These are phyloP conservation scores for Artemisia annua DNA, from an alignment of 129 eudicot genomes.

Conservation along the genomic window DNA sequence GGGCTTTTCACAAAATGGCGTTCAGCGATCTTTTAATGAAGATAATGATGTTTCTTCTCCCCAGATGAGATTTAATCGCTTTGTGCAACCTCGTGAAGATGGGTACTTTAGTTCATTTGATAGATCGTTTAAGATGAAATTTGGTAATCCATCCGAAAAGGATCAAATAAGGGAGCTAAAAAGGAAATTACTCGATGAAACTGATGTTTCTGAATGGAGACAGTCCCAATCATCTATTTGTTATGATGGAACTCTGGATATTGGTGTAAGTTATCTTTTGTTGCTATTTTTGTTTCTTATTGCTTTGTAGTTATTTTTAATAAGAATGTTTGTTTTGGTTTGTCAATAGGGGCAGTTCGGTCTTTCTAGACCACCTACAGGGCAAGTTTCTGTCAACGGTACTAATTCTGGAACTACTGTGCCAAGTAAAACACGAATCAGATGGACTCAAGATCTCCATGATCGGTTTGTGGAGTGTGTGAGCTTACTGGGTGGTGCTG, in stretches of 20 bases:
- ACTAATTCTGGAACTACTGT: constrained; percentile 34
- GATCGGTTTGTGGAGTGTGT: constrained; percentile 95
- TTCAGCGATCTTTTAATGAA: constrained; percentile 30
- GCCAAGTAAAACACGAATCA: constrained; percentile 77
- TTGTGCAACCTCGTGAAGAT: constrained; percentile 32
- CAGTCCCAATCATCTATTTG: constrained; percentile 31
- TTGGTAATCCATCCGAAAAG: constrained; percentile 38
- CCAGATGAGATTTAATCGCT: constrained; percentile 26
- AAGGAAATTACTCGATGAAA: constrained; percentile 51
- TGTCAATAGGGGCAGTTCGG: constrained; percentile 29
- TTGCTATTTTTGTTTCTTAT: neutral
- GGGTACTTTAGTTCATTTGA: constrained; percentile 37
- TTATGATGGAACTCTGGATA: constrained; percentile 45
- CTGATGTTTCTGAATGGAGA: constrained; percentile 53
- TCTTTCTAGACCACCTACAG: constrained; percentile 35
- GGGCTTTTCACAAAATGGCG: constrained; percentile 52
- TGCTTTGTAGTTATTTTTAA: constrained; percentile 2
- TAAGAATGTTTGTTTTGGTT: constrained; percentile 5
- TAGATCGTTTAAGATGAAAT: constrained; percentile 42
- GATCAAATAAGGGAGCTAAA: constrained; percentile 61
- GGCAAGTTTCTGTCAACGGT: constrained; percentile 32
- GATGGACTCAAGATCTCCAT: constrained; percentile 98
- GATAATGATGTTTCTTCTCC: constrained; percentile 34
- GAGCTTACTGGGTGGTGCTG: constrained; percentile 82
- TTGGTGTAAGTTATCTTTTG: constrained; percentile 47